Evolutionary conservation across 2,329 filamentous ascomycete species (phyloP), one percentile per base, ranked within the genome.

Genomic region (Xylaria sp.): DNA sequence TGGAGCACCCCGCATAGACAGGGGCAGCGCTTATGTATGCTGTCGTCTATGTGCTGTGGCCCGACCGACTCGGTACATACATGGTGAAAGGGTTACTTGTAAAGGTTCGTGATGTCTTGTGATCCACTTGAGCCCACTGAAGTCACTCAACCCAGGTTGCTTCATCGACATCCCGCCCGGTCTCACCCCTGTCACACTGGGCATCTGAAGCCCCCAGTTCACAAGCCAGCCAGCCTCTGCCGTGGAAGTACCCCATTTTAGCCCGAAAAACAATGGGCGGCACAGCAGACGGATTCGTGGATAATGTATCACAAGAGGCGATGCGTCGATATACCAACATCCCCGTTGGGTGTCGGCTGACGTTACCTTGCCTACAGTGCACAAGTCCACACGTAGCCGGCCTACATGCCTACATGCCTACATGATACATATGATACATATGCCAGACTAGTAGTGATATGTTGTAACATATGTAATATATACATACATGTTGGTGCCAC

Each of bases 1-100:
- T 69, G 59, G 59, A 59, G 66, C 63, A 62, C 66, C 66, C 66
- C 66, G 63, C 66, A 69, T 68, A 48, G 38, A 65, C 65, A 65
- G 33, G 56, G 61, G 66, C 57, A 68, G 66, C 66, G 66, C 66
- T 68, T 68, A 68, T 33, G 33, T 33, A 65, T 54, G 54, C 48
- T 42, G 26, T 42, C 4, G 23, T 23, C 23, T 23, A 23, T 23
- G 23, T 20, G 15, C 36, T 38, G 46, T 44, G 59, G 51, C 53
- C 59, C 48, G 59, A 62, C 59, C 48, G 51, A 62, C 59, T 56
- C 31, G 53, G 53, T 56, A 38, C 31, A 11, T 56, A 36, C 31
- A 28, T 23, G 31, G 51, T 20, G 17, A 54, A n/a, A 56, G 38
- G 58, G 58, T 60, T 11, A n/a, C n/a, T 60, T 17, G 1, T n/a